Conservation (phyloP, 169 alveolate species). For the Perkinsus chesapeaki region DNA sequence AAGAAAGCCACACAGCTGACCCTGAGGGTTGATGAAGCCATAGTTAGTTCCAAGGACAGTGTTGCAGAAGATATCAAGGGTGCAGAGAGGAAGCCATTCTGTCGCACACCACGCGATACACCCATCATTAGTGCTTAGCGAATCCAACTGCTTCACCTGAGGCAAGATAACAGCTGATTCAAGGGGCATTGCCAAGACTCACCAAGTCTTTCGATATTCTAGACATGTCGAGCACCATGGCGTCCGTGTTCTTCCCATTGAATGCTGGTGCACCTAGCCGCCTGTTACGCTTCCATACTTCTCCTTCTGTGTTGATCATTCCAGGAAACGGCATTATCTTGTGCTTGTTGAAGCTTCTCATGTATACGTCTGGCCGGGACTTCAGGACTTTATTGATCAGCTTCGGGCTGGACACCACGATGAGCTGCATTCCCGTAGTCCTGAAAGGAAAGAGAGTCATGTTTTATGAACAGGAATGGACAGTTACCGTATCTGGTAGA, state of each 20-base stretch:
- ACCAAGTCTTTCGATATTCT: background rate
- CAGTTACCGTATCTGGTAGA: background rate
- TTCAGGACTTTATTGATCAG: background rate
- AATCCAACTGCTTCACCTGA: background rate
- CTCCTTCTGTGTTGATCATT: background rate
- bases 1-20: background rate
- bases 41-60: background rate
- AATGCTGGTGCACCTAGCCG: background rate
- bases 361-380: background rate
- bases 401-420: background rate
- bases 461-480: no score
- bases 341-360: background rate
- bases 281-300: background rate
- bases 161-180: background rate
- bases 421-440: background rate
- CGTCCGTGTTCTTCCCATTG: background rate
- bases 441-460: background rate
- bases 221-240: background rate
- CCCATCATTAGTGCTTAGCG: background rate
- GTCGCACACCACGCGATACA: background rate
- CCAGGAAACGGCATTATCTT: background rate
- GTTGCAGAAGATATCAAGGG: background rate
- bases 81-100: background rate
- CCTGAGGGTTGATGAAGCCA: background rate
- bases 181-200: background rate